Evolutionary conservation across 2,329 filamentous ascomycete genomes (phyloP).

Genomic region (Colletotrichum cordylinicola): DNA sequence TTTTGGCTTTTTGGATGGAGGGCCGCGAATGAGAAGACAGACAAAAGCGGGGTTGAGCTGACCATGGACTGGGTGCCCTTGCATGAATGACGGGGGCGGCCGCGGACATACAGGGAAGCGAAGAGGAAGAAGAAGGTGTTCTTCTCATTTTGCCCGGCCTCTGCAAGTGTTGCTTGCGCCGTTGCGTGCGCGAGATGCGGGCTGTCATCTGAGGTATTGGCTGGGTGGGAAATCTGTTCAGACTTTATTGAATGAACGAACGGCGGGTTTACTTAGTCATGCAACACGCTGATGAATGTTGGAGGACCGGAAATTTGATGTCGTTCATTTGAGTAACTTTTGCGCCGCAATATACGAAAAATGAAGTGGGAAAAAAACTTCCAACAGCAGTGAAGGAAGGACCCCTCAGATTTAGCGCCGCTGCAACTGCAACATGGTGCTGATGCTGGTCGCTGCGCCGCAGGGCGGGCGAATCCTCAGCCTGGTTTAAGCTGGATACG

Average conservation of each 20-base stretch:
- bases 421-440: neutral
- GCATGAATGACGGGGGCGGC: neutral
- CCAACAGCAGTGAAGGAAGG: neutral
- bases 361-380: neutral
- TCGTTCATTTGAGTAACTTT: neutral
- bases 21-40: neutral
- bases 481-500: neutral
- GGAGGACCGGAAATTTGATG: neutral
- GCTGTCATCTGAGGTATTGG: neutral
- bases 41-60: neutral
- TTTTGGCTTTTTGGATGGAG: neutral
- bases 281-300: neutral
- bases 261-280: neutral
- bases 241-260: neutral
- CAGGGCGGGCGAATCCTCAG: neutral
- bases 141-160: neutral
- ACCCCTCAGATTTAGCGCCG: neutral
- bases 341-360: neutral
- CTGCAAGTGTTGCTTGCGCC: neutral
- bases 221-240: neutral
- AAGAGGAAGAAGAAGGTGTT: neutral
- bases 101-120: neutral
- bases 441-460: neutral
- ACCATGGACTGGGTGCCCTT: neutral
- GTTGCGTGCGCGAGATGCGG: neutral